Evolutionary conservation across 169 alveolate species (phyloP).

Genomic region (Plasmodium vivax): DNA sequence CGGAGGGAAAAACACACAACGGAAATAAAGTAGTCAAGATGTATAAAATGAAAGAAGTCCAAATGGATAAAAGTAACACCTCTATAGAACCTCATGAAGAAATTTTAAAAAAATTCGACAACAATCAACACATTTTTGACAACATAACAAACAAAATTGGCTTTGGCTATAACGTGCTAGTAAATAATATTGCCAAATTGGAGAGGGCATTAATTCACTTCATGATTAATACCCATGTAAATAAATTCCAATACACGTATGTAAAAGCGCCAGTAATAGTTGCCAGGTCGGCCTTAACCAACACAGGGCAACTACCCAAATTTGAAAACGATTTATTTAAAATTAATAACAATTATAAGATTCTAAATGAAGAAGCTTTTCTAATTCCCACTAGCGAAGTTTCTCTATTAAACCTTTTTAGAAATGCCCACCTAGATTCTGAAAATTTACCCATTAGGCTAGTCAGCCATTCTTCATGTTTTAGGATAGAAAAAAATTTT

Average conservation of each 20-base stretch:
- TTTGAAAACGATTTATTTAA: slow-evolving; percentile 83
- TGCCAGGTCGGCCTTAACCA: slow-evolving; percentile 68
- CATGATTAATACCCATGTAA: slow-evolving; percentile 80
- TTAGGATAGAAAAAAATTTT: slow-evolving; percentile 80
- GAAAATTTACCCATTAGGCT: slow-evolving; percentile 78
- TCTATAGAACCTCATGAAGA: slow-evolving; percentile 57
- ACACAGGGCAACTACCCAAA: slow-evolving; percentile 84
- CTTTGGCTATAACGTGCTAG: slow-evolving; percentile 65
- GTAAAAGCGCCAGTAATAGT: slow-evolving; percentile 81
- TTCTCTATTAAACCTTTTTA: slow-evolving; percentile 78
- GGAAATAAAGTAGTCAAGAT: slow-evolving; percentile 42
- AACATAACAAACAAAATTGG: slow-evolving; percentile 75
- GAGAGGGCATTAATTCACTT: slow-evolving; percentile 81
- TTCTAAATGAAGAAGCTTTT: slow-evolving; percentile 81
- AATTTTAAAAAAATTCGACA: slow-evolving; percentile 57
- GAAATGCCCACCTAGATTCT: slow-evolving; percentile 50
- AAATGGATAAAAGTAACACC: not conserved
- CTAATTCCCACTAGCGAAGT: slow-evolving; percentile 87
- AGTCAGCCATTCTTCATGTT: slow-evolving; percentile 81
- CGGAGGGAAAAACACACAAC: slow-evolving; percentile 23
- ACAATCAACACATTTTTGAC: slow-evolving; percentile 27
- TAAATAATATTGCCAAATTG: slow-evolving; percentile 73
- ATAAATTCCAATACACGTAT: slow-evolving; percentile 78
- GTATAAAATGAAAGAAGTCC: slow-evolving; percentile 28
- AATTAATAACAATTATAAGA: slow-evolving; percentile 76